Conservation (phyloP, 176 grass and related monocot genomes). For the Pharus latifolius region DNA sequence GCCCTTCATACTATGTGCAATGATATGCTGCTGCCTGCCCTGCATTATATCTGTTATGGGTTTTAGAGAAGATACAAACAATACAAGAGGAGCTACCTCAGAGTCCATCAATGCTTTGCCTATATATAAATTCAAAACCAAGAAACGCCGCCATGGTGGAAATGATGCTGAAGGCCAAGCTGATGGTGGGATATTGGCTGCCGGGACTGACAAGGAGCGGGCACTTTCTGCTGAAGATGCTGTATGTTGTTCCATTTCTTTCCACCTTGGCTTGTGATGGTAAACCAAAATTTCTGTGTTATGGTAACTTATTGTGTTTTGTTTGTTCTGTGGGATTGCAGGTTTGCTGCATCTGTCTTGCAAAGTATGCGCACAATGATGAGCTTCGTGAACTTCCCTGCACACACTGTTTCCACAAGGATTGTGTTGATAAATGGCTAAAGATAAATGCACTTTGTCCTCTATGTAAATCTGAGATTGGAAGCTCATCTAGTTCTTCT, state of each 20-base stretch:
- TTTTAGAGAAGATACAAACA: slow-evolving; percentile 73
- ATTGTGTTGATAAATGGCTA: slow-evolving; percentile 98
- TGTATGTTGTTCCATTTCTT: slow-evolving; percentile 35
- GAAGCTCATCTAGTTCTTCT: slow-evolving; percentile 22
- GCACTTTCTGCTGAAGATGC: slow-evolving; percentile 73
- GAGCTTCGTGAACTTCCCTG: slow-evolving; percentile 93
- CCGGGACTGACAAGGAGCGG: slow-evolving; percentile 76
- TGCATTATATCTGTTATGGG: slow-evolving; percentile 91
- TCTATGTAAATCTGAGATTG: slow-evolving; percentile 86
- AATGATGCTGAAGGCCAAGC: slow-evolving; percentile 39
- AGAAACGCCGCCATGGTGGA: slow-evolving; percentile 40
- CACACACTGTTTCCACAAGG: slow-evolving; percentile 81
- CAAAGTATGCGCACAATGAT: slow-evolving; percentile 78
- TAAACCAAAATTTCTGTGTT: background rate
- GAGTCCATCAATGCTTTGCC: slow-evolving; percentile 80
- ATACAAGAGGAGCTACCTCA: slow-evolving; percentile 72
- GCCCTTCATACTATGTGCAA: slow-evolving; percentile 89
- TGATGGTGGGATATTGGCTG: slow-evolving; percentile 65
- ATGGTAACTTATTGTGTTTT: background rate
- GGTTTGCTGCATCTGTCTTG: slow-evolving; percentile 94
- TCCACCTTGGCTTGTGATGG: background rate
- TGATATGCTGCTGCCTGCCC: slow-evolving; percentile 89
- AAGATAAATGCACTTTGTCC: slow-evolving; percentile 92
- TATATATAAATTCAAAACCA: slow-evolving; percentile 94
- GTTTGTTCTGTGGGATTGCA: slow-evolving; percentile 11